Conservation (phyloP, 371 early-diverging fungal genomes). For the Neoconidiobolus thromboides region DNA sequence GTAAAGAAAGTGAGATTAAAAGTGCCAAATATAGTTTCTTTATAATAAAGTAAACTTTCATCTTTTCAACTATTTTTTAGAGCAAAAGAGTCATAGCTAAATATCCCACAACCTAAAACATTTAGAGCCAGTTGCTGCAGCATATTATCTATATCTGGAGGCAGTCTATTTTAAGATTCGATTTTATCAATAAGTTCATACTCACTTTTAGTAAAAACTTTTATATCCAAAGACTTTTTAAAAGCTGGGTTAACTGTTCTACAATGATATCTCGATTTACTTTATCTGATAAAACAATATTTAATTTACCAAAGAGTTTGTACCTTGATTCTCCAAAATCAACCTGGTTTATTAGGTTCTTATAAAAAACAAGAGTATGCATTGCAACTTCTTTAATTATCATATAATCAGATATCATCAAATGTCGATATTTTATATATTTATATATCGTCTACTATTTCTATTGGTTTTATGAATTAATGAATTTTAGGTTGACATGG, state of each 20-base stretch:
- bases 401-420: neutral
- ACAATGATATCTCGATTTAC: neutral
- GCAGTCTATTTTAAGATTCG: neutral
- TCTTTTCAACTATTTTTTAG: neutral
- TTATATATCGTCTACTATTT: too few relatives aligned
- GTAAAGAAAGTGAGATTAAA: neutral
- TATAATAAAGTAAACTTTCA: neutral
- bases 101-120: slow-evolving; percentile 2
- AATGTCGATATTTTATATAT: neutral
- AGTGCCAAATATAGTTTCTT: neutral
- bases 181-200: neutral
- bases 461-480: too few relatives aligned
- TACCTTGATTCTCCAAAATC: neutral
- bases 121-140: neutral
- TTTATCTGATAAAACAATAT: neutral
- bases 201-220: neutral
- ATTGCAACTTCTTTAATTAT: neutral
- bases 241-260: neutral
- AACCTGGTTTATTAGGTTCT: neutral
- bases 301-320: neutral
- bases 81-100: slow-evolving; percentile 2
- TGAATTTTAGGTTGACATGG: too few relatives aligned
- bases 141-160: neutral
- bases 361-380: neutral
- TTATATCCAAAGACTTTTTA: neutral